phyloP scores from a whole-genome alignment of 345 rosid genomes.

The Bretschneidera sinensis region DNA sequence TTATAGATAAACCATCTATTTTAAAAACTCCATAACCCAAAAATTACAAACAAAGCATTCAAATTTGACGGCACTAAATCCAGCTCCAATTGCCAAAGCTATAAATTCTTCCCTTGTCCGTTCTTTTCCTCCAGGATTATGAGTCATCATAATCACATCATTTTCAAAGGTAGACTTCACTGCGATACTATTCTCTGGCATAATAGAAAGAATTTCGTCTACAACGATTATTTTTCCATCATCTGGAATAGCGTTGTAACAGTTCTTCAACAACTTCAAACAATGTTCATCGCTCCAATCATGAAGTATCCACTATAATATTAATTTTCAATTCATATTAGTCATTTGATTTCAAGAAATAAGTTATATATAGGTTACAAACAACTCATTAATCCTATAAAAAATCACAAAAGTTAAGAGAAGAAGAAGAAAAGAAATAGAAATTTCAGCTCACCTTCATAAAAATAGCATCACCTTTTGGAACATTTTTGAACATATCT shows the following conservation, averaged over 20 bases:
- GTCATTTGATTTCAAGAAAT: no score
- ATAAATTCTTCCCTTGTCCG: slow-evolving; percentile 20
- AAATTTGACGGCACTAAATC: slow-evolving; percentile 11
- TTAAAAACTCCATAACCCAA: slow-evolving; percentile 32
- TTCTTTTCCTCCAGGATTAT: slow-evolving; percentile 26
- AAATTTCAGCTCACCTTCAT: slow-evolving; percentile 15
- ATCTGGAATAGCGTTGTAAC: slow-evolving; percentile 19
- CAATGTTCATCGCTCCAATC: slow-evolving; percentile 52
- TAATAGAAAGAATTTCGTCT: slow-evolving; percentile 17
- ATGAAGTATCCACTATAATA: slow-evolving; percentile 40
- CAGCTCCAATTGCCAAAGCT: slow-evolving; percentile 22
- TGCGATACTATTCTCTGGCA: background rate
- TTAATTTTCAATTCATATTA: no score
- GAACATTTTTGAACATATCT: slow-evolving; percentile 26
- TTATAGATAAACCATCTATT: slow-evolving; percentile 4
- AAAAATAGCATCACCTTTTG: slow-evolving; percentile 28
- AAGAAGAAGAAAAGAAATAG: no score
- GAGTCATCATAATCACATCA: slow-evolving; percentile 26
- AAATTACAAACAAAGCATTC: slow-evolving; percentile 7
- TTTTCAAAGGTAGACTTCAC: slow-evolving; percentile 1
- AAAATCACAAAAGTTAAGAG: no score
- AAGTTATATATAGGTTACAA: no score
- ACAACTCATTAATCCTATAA: no score
- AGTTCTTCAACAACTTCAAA: slow-evolving; percentile 21
- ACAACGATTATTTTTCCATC: slow-evolving; percentile 23